phyloP scores from a whole-genome alignment of 2,329 filamentous ascomycete genomes.

The Diaporthe helianthi region DNA sequence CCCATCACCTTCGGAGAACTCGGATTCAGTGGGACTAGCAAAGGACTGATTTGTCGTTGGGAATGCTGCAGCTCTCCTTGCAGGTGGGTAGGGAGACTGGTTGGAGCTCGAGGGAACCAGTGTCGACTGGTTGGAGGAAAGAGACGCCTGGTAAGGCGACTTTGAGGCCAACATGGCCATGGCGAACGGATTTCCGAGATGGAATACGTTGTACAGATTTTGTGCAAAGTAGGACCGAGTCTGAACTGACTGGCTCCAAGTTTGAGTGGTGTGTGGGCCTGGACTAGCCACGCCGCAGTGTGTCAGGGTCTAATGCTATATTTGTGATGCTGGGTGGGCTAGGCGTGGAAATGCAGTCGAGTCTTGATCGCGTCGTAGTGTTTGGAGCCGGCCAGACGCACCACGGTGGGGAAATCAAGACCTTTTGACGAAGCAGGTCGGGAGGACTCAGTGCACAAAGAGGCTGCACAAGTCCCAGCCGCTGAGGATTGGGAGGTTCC shows the following conservation, averaged over 20 bases:
- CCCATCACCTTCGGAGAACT: constrained; percentile 85
- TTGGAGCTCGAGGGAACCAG: constrained; percentile 52
- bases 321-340: not conserved
- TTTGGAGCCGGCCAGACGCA: constrained; percentile 24
- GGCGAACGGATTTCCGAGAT: constrained; percentile 30
- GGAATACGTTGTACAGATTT: not conserved
- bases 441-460: constrained; percentile 20
- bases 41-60: constrained; percentile 64
- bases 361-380: constrained; percentile 26
- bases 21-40: constrained; percentile 87
- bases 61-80: constrained; percentile 59
- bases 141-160: constrained; percentile 68
- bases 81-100: constrained; percentile 57
- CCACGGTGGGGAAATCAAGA: constrained; percentile 23
- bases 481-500: constrained; percentile 12
- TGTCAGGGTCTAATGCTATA: constrained; percentile 9
- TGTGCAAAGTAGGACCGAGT: not conserved
- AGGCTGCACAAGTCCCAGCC: constrained; percentile 10
- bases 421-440: constrained; percentile 26
- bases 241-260: not conserved
- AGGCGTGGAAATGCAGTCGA: constrained; percentile 12
- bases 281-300: not conserved
- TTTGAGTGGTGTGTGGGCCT: not conserved
- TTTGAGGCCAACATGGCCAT: constrained; percentile 86
- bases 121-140: constrained; percentile 54